phyloP scores from a whole-genome alignment of 352 stramenopile genomes.

The Pythium utonaiense region DNA sequence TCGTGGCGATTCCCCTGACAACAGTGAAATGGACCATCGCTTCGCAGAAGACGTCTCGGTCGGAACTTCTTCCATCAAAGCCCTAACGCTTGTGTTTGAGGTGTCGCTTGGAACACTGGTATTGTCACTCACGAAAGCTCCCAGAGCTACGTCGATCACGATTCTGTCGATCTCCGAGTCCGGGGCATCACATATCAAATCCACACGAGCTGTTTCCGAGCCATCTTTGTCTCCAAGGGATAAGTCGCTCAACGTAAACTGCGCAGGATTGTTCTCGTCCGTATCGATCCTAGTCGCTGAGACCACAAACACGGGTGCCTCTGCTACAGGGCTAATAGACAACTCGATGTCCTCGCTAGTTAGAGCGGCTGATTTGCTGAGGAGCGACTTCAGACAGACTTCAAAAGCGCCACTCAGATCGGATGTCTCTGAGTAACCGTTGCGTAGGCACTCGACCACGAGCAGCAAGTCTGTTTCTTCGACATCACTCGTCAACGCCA shows the following conservation, averaged over 20 bases:
- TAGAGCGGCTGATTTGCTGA: constrained; percentile 6
- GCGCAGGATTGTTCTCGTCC: not conserved
- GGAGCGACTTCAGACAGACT: not conserved
- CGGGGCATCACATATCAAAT: constrained; percentile 3
- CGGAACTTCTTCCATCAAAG: not conserved
- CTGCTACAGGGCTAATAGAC: not conserved
- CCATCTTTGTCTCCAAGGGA: constrained; percentile 16
- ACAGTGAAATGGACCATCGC: too few species aligned
- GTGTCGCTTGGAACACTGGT: not conserved
- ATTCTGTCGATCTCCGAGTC: not conserved
- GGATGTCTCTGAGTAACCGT: not conserved
- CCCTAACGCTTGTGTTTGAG: not conserved
- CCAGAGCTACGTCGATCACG: not conserved
- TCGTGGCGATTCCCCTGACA: too few species aligned
- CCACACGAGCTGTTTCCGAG: constrained; percentile 10
- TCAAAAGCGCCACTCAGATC: not conserved
- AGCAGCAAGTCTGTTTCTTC: not conserved
- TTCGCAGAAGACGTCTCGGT: too few species aligned
- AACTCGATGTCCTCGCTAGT: not conserved
- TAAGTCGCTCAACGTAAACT: constrained; percentile 5
- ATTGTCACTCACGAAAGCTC: not conserved
- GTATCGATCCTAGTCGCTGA: not conserved
- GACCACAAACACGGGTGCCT: not conserved
- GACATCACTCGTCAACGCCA: constrained; percentile 9
- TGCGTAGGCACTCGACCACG: not conserved